Base-by-base conservation (phyloP, 2,329 filamentous ascomycete species). In the Trematosphaeria pertusa region DNA sequence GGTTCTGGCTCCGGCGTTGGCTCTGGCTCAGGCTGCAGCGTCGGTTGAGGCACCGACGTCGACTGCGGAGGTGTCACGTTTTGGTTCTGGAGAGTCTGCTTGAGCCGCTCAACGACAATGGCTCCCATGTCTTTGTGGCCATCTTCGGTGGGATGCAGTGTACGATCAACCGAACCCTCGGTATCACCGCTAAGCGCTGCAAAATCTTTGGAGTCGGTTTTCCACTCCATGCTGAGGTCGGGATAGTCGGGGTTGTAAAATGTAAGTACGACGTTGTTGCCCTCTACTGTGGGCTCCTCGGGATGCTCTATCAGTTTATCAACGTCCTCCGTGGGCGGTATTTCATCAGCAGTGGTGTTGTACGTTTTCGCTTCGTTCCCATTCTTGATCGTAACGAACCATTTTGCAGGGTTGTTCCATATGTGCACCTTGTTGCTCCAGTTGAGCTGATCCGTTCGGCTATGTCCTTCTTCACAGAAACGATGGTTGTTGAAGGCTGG, bases 401-500 rank as follows among this genome's bases (percentile, higher is more conserved):
- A 42, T 42, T 26, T 42, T 12, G 9, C 38, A 42, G 38, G 38
- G 38, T 18, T 42, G 38, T 42, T 42, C 38, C 38, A 42, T 14
- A 42, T 42, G 10, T 18, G 21, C 8, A 42, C 38, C 9, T 33
- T 24, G 28, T 42, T 33, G 21, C 19, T 28, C 19, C 22, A 39
- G 21, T 39, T 39, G 22, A 39, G 21, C 28, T 39, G 37, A 11
- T 24, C 19, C 14, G 7, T 28, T 8, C 7, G 24, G 1, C 5
- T 15, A 17, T 33, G 20, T 8, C 49, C 49, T 18, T 7, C 7
- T 35, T 52, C 49, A 21, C 49, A 52, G 21, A 52, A 52, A 30
- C 49, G 49, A 46, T 52, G 49, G 7, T 20, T 31, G 28, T 52
- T n/a, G 15, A 52, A 42, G 4, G 49, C 45, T 2, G 41, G 31